phyloP scores from a whole-genome alignment of 805 yeast genomes.

The Kuraishia piskuri region DNA sequence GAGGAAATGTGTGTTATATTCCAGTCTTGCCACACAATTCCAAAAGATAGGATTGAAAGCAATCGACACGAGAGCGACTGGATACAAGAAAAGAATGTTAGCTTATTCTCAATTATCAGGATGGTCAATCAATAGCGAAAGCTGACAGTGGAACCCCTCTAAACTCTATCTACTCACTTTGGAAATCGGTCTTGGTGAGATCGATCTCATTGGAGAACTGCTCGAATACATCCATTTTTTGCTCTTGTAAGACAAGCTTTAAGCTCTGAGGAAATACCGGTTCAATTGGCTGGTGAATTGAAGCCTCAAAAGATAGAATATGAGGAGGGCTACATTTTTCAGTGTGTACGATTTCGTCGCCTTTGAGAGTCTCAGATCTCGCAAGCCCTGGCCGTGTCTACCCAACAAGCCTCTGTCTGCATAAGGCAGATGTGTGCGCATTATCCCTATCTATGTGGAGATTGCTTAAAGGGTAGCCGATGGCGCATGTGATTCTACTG shows the following conservation, averaged over 20 bases:
- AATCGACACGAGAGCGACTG: constrained; percentile 54
- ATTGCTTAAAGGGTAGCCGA: not conserved
- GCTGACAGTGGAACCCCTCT: not conserved
- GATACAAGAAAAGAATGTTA: not conserved
- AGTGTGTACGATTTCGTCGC: not conserved
- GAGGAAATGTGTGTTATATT: constrained; percentile 67
- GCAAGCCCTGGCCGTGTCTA: not conserved
- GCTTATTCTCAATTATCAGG: not conserved
- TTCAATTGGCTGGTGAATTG: too few species aligned
- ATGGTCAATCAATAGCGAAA: not conserved
- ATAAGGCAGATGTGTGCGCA: not conserved
- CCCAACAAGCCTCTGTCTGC: not conserved
- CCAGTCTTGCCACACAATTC: constrained; percentile 87
- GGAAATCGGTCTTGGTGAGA: constrained; percentile 13
- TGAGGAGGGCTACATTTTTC: too few species aligned
- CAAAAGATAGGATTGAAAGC: constrained; percentile 92
- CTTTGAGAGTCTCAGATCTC: not conserved
- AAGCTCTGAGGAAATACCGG: not conserved
- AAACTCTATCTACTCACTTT: constrained; percentile 14
- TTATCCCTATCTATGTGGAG: not conserved
- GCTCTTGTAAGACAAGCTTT: not conserved
- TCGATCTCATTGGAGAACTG: constrained; percentile 13
- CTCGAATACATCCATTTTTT: not conserved
- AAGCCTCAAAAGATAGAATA: too few species aligned
- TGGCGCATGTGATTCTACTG: constrained; percentile 1